Evolutionary conservation across 2,329 filamentous ascomycete species (phyloP), one percentile per base, ranked within the genome.

Genomic region (Venturia oleaginea): DNA sequence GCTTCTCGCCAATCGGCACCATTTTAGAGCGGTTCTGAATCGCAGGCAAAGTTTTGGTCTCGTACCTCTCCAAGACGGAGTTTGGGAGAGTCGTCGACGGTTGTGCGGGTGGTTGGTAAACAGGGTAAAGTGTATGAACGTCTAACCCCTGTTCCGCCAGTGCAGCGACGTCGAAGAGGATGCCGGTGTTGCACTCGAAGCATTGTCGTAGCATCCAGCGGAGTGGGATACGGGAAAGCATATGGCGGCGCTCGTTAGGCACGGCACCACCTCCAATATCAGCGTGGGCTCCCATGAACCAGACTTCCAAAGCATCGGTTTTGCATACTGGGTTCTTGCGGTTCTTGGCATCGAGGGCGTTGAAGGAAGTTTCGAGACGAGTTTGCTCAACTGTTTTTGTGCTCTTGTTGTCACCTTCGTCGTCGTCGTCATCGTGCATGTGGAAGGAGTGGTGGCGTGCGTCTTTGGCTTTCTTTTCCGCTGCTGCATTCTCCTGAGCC

Each of bases 191-290:
- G 70, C 77, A 79, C 66, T 78, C 76, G 67, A 80, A 80, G 65
- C 75, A 77, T 67, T 80, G 77, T 24, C 78, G 72, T 13, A 80
- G 72, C 78, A 80, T 80, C 78, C 78, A 80, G 2, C 78, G 74
- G 3, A 80, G 71, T 5, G 78, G 78, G 17, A 79, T 79, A 3
- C 75, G 75, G 4, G 77, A 73, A 10, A 80, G 73, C 68, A 76
- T 78, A 64, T 80, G 77, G 2, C 77, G 72, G 48, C 70, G 71
- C 40, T 74, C 73, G 65, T 79, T 79, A 2, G 68, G 65, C 3
- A 78, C 75, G 2, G 78, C 77, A 6, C 79, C 78, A 1, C 77
- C 77, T n/a, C 78, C 78, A 10, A 79, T 72, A 68, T 80, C 78
- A 3, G 72, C 75, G 65, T 80, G 78, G 24, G 71, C 71, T 13